Evolutionary conservation across 2,329 filamentous ascomycete species (phyloP), one percentile per base, ranked within the genome.

Genomic region (Cytospora piceicola): DNA sequence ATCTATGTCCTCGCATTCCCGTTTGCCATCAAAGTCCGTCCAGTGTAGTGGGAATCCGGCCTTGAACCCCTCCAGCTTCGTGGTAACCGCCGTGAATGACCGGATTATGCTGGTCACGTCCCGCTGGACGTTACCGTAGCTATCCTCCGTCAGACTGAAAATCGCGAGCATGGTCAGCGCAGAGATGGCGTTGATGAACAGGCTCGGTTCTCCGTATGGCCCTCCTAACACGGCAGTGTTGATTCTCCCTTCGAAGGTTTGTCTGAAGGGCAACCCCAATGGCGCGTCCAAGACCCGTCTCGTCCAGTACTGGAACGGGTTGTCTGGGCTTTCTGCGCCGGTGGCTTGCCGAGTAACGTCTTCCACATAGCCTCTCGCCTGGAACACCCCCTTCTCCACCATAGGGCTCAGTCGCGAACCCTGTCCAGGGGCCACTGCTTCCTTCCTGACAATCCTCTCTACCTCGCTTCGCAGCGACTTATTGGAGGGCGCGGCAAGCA

Each of bases 41-140:
- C 92, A 96, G 76, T 95, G 92, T 4, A 87, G 77, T 1, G 86
- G 82, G 53, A 90, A 79, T 2, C 72, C 77, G 9, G 76, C 75
- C 69, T 88, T 83, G 73, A 96, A 93, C 1, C 75, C 78, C 72
- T 96, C 90, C 4, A 97, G 79, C 70, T 87, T 87, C 63, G 80
- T 83, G 64, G 93, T 88, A 0, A 91, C 88, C 0, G 76, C 71
- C 0, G 92, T 94, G 67, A 96, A 86, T 1, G 88, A 86, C 56
- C 90, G 86, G 59, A 97, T 86, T 64, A 96, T 89, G 58, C 79
- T 79, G 0, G 91, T 87, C 2, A 98, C 88, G 69, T 95, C 91
- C 53, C 88, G 83, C 70, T 96, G 90, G n/a, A 96, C 94, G 71
- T 92, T 91, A 17, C 94, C 94, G 73, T 88, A 95, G 56, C 85